Evolutionary conservation across 2,329 filamentous ascomycete genomes (phyloP).

Genomic region (Pyrenochaeta sp.): DNA sequence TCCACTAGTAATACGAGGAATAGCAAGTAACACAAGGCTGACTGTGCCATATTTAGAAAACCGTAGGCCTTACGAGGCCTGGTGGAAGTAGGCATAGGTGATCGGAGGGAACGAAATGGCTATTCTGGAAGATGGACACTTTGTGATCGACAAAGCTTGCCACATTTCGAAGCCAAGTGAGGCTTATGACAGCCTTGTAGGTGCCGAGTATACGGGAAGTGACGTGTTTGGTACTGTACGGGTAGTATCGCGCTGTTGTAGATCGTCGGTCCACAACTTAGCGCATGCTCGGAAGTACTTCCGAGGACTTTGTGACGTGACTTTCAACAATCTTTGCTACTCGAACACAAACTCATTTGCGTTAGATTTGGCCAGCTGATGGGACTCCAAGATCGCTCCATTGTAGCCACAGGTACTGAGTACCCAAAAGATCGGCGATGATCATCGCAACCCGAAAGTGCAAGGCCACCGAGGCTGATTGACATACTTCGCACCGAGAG

Average conservation of each 20-base stretch:
- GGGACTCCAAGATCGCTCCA: not conserved
- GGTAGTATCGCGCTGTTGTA: constrained; percentile 5
- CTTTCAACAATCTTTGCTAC: not conserved
- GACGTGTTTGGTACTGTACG: constrained; percentile 1
- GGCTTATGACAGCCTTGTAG: not conserved
- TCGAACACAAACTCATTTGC: not conserved
- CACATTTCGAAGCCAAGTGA: not conserved
- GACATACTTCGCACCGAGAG: not conserved
- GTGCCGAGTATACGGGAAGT: constrained; percentile 9
- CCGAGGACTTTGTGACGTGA: not conserved
- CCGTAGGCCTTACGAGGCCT: not conserved
- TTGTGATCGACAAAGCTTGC: not conserved
- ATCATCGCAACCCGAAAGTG: not conserved
- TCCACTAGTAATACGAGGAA: constrained; percentile 2
- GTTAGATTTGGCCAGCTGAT: not conserved
- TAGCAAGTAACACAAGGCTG: not conserved
- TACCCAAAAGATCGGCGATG: too few relatives aligned
- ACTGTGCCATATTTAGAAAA: constrained; percentile 1
- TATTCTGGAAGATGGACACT: not conserved
- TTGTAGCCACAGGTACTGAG: too few relatives aligned
- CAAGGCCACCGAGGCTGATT: not conserved
- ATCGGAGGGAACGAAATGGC: not conserved
- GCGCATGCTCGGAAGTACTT: not conserved
- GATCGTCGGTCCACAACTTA: not conserved
- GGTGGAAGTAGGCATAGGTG: not conserved